phyloP scores from a whole-genome alignment of 2,329 filamentous ascomycete species.

The Claviceps sp. region DNA sequence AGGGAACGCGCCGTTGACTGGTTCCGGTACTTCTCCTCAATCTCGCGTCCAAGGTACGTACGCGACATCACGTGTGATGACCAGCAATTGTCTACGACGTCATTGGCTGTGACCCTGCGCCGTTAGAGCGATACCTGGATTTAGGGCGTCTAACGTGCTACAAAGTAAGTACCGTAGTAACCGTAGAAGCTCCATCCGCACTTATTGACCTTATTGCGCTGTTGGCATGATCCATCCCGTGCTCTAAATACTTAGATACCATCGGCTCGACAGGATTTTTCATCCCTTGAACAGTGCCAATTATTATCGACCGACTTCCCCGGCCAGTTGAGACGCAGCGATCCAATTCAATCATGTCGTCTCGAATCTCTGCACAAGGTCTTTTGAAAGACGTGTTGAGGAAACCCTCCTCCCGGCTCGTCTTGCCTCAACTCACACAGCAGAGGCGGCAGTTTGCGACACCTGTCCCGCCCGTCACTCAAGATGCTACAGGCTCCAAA shows the following conservation, averaged over 20 bases:
- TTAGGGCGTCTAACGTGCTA: too few species aligned
- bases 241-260: not conserved
- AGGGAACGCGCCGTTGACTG: not conserved
- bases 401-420: constrained; percentile 14
- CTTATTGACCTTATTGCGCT: not conserved
- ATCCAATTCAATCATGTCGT: constrained; percentile 15
- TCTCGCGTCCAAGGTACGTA: constrained; percentile 8
- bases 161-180: not conserved
- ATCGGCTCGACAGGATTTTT: constrained; percentile 1
- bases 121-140: constrained; percentile 7
- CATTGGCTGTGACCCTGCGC: constrained; percentile 12
- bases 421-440: constrained; percentile 16
- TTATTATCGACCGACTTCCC: not conserved
- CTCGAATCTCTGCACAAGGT: constrained; percentile 17
- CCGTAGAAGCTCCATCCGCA: not conserved
- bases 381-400: constrained; percentile 16
- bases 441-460: constrained; percentile 24
- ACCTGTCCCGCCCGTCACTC: constrained; percentile 60
- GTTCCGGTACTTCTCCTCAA: not conserved
- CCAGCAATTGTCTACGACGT: constrained; percentile 10
- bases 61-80: constrained; percentile 19
- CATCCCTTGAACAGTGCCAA: not conserved
- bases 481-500: constrained; percentile 54
- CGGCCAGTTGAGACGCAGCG: not conserved
- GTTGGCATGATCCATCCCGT: constrained; percentile 3